These are phyloP conservation scores for Suillus occidentalis DNA, from an alignment of 768 basidiomycete genomes.

Conservation along the genomic window DNA sequence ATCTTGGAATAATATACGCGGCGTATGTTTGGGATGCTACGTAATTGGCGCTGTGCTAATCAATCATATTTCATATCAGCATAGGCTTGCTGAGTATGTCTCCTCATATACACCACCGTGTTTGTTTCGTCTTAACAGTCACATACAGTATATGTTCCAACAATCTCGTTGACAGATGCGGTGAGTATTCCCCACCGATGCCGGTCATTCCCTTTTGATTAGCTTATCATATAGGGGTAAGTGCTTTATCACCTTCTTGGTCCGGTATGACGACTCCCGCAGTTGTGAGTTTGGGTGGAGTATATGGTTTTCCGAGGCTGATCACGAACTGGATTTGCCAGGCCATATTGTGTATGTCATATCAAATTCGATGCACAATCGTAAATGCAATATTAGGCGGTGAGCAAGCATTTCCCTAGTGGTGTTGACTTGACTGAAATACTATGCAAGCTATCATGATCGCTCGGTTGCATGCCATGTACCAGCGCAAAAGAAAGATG, in stretches of 20 bases:
- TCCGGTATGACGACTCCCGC: neutral
- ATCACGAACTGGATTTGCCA: neutral
- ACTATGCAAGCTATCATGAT: neutral
- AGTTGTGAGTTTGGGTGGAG: neutral
- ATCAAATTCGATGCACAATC: neutral
- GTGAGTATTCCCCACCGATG: neutral
- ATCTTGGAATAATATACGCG: neutral
- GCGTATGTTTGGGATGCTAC: neutral
- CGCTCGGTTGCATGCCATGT: neutral
- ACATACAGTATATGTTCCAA: neutral
- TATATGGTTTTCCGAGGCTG: neutral
- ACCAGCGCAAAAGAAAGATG: neutral
- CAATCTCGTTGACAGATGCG: neutral
- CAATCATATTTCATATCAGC: neutral
- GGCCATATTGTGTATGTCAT: neutral
- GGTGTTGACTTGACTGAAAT: neutral
- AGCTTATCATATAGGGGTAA: neutral
- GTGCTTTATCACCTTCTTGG: neutral
- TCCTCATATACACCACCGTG: neutral
- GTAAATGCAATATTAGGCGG: neutral
- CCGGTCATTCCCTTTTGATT: neutral
- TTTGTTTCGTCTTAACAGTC: neutral
- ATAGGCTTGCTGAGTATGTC: neutral
- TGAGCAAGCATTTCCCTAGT: neutral
- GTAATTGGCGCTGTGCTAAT: neutral